Base-by-base conservation (phyloP, 2,329 filamentous ascomycete genomes). In the Trichoderma semiorbis region DNA sequence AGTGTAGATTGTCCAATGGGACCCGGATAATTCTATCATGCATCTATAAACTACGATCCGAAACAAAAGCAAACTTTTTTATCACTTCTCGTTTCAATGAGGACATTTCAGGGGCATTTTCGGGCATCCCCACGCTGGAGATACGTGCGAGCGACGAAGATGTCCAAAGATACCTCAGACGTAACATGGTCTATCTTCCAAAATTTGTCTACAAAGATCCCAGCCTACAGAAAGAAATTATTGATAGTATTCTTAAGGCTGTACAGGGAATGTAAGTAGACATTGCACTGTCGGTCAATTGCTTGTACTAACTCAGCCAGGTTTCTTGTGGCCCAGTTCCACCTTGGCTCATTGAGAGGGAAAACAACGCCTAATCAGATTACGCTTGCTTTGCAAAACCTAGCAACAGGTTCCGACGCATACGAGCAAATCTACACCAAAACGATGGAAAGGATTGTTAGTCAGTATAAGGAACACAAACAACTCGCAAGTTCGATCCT, bases 401-500 rank as follows among this genome's bases (percentile, higher is more conserved):
- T 47, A 47, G 39, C 2, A 18, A 47, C 1, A 11, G 39, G 39
- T 2, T n/a, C 39, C 2, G 3, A 0, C n/a, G 39, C 39, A 47
- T 47, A 47, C n/a, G 43, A 47, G 0, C 0, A 21, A 47, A 11
- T 21, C 0, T 47, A 47, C 1, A 6, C 0, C 8, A 1, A 21
- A 0, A 47, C 8, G 0, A 47, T 47, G 43, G 0, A 11, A 0
- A n/a, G 18, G 2, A 47, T 47, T 1, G 0, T 0, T 11, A 2
- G 10, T 0, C 43, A 47, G 12, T 47, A 0, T 1, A 0, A 47
- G 21, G 18, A 47, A 6, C 1, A 47, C 21, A 12, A 0, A 5
- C 3, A 5, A 1, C n/a, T 47, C 1, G 43, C 43, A 12, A 21
- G 0, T 0, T 47, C 43, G n/a, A 5, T 47, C 6, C 0, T 47